These are phyloP conservation scores for Wickerhamomyces ciferrii DNA, from an alignment of 805 yeast species.

Conservation along the genomic window DNA sequence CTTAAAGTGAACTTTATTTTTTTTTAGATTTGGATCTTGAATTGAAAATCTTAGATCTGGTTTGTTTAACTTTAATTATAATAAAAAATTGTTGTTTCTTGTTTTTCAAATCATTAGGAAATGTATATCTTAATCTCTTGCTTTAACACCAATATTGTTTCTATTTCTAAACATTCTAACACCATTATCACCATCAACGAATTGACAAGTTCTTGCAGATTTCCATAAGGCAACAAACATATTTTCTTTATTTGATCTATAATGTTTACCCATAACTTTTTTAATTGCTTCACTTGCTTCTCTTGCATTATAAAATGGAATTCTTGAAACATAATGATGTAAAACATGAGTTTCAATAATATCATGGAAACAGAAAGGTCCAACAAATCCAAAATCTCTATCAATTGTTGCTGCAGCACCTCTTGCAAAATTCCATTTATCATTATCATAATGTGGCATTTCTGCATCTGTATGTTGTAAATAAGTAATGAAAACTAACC, in stretches of 20 bases:
- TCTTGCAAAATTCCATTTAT: slow-evolving; percentile 60
- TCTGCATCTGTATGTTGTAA: slow-evolving; percentile 58
- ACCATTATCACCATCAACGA: slow-evolving; percentile 64
- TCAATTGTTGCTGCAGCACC: slow-evolving; percentile 67
- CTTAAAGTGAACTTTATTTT: neutral
- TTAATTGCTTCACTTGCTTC: slow-evolving; percentile 45
- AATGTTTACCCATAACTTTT: slow-evolving; percentile 48
- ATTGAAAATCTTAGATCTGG: too few species aligned
- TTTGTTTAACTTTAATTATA: neutral
- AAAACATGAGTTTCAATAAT: slow-evolving; percentile 54
- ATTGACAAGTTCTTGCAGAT: slow-evolving; percentile 59
- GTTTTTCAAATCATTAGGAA: too few species aligned
- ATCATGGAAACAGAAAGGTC: slow-evolving; percentile 51
- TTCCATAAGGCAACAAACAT: slow-evolving; percentile 59
- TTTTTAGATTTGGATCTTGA: too few species aligned
- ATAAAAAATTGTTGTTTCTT: neutral
- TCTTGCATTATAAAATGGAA: slow-evolving; percentile 52
- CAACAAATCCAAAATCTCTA: slow-evolving; percentile 55
- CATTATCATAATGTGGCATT: slow-evolving; percentile 52
- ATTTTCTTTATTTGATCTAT: slow-evolving; percentile 43
- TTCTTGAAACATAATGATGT: slow-evolving; percentile 50
- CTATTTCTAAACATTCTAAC: slow-evolving; percentile 62
- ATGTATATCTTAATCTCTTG: slow-evolving; percentile 9
- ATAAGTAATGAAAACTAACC: slow-evolving; percentile 60
- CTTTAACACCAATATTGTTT: slow-evolving; percentile 37